A percentile compares a stretch with the other conserved stretches of the same genome.
phyloP scores from a whole-genome alignment of 208 protist genomes.

The Leishmania turanica region DNA sequence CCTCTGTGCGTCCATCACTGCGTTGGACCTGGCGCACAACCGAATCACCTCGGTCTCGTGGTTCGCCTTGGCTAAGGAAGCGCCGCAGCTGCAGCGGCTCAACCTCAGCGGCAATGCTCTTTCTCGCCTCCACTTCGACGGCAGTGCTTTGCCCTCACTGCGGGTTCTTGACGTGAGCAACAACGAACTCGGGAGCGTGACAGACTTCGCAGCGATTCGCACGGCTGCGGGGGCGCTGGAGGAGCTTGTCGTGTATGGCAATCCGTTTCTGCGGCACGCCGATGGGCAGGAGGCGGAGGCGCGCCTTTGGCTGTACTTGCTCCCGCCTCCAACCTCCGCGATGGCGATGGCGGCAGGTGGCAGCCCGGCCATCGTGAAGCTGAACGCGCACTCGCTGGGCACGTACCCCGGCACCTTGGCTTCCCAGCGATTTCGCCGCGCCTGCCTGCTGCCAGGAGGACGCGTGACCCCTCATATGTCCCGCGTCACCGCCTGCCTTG shows the following conservation, averaged over 20 bases:
- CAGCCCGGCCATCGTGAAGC: conserved; percentile 2
- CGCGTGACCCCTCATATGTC: background rate
- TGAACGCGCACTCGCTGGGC: conserved; percentile 14
- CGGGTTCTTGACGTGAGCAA: conserved; percentile 51
- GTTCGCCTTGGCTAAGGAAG: conserved; percentile 42
- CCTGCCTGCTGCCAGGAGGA: conserved; percentile 16
- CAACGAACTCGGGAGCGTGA: conserved; percentile 53
- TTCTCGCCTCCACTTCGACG: conserved; percentile 32
- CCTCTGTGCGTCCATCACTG: conserved; percentile 40
- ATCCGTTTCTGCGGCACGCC: conserved; percentile 56
- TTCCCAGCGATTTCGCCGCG: conserved; percentile 23
- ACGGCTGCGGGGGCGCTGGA: conserved; percentile 42
- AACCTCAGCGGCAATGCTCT: conserved; percentile 66
- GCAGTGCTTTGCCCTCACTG: conserved; percentile 33
- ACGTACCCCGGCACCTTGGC: conserved; percentile 20
- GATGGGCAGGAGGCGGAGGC: conserved; percentile 24
- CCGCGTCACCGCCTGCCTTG: conserved; percentile 12
- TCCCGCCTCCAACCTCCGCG: conserved; percentile 4
- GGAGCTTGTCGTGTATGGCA: conserved; percentile 58
- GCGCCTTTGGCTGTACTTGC: conserved; percentile 23
- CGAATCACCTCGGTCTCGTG: conserved; percentile 50
- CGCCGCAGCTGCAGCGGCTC: conserved; percentile 62
- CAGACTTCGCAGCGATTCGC: conserved; percentile 42
- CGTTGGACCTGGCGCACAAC: conserved; percentile 66
- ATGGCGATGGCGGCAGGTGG: background rate